Evolutionary conservation across 345 rosid genomes (phyloP).

Genomic region (Isatis tinctoria): DNA sequence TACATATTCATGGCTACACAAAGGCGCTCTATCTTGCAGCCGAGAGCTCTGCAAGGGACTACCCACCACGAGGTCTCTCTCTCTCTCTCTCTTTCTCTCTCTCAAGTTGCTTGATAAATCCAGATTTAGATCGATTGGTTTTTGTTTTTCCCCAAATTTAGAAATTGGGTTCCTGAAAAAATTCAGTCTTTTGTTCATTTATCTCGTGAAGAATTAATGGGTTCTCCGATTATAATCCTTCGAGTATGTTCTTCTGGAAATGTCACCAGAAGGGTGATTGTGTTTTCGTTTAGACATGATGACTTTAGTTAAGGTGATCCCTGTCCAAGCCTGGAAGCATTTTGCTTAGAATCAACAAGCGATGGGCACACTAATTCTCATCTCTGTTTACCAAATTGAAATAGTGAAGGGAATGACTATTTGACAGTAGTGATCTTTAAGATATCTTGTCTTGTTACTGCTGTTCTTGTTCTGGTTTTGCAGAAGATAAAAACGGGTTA

Average conservation of each 20-base stretch:
- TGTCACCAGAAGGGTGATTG: neutral
- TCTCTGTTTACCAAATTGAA: neutral
- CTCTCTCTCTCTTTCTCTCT: neutral
- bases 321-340: neutral
- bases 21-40: conserved; percentile 40
- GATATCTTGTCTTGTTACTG: neutral
- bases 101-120: neutral
- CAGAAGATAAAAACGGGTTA: conserved; percentile 3
- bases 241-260: neutral
- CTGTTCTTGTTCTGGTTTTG: conserved; percentile 18
- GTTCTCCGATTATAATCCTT: neutral
- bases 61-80: conserved; percentile 32
- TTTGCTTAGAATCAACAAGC: neutral
- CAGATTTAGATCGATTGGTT: conserved; percentile 5
- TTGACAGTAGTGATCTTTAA: neutral
- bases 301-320: no score
- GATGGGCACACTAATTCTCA: neutral
- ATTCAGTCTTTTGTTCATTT: neutral
- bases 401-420: neutral
- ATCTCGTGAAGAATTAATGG: neutral
- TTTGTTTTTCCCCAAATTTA: neutral
- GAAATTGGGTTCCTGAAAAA: conserved; percentile 14
- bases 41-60: conserved; percentile 36
- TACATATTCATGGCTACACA: conserved; percentile 87
- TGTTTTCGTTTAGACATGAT: neutral